A percentile compares a stretch with the other conserved stretches of the same genome.
phyloP scores from a whole-genome alignment of 1,284 basidiomycete species.

The Erythrobasidium hasegawianum region DNA sequence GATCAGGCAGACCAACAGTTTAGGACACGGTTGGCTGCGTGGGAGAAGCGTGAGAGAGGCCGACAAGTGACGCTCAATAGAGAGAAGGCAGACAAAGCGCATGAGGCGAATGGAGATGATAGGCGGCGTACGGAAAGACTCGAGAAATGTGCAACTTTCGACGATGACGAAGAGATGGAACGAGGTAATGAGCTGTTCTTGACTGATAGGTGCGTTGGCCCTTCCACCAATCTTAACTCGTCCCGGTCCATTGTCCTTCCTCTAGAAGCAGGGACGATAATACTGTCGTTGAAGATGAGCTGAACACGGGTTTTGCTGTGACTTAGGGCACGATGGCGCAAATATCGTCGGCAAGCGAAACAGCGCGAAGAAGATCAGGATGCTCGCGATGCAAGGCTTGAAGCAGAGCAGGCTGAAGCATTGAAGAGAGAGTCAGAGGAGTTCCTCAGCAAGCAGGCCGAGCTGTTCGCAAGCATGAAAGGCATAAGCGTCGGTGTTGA shows the following conservation, averaged over 20 bases:
- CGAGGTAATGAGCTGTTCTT: slow-evolving; percentile 41
- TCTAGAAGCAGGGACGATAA: not conserved
- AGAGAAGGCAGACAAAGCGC: slow-evolving; percentile 37
- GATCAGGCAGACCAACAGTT: slow-evolving; percentile 32
- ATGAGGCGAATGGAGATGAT: slow-evolving; percentile 37
- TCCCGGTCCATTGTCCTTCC: not conserved
- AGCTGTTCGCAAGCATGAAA: slow-evolving; percentile 41
- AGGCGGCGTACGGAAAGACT: slow-evolving; percentile 34
- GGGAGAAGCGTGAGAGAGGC: slow-evolving; percentile 41
- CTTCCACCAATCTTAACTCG: too few species aligned
- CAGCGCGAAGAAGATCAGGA: slow-evolving; percentile 46
- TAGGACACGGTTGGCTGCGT: slow-evolving; percentile 36
- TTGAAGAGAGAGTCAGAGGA: slow-evolving; percentile 45
- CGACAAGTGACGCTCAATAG: slow-evolving; percentile 39
- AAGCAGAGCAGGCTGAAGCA: slow-evolving; percentile 44
- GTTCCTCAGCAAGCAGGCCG: slow-evolving; percentile 46
- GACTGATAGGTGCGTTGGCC: slow-evolving; percentile 37
- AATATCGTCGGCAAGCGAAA: slow-evolving; percentile 41
- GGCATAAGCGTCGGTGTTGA: slow-evolving; percentile 33
- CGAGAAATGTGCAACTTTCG: slow-evolving; percentile 37
- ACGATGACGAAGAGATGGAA: slow-evolving; percentile 40
- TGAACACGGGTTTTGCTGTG: not conserved
- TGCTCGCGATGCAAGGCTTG: slow-evolving; percentile 44
- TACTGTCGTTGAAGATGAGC: too few species aligned
- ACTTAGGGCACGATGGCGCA: slow-evolving; percentile 43